Evolutionary conservation across 1,284 basidiomycete genomes (phyloP).

Genomic region (Naganishia cerealis): DNA sequence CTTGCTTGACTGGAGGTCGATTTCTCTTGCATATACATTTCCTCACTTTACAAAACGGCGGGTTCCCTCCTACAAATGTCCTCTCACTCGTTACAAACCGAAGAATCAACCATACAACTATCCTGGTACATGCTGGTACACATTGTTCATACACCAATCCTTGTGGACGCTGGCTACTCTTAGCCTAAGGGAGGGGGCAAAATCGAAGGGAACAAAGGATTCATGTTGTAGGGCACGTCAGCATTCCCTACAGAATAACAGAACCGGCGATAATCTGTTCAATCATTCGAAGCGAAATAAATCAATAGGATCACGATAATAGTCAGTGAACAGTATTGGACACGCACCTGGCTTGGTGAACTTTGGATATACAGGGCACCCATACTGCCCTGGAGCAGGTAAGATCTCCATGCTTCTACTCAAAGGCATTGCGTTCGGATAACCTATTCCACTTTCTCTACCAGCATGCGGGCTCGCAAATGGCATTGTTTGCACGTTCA

Average conservation of each 20-base stretch:
- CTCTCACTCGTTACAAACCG: not conserved
- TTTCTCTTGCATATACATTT: not conserved
- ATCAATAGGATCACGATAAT: not conserved
- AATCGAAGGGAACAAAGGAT: constrained; percentile 1
- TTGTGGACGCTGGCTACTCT: not conserved
- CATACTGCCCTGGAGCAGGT: constrained; percentile 31
- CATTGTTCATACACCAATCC: not conserved
- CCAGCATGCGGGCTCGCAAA: constrained; percentile 31
- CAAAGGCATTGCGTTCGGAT: constrained; percentile 35
- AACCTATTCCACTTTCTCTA: constrained; percentile 22
- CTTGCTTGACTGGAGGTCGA: not conserved
- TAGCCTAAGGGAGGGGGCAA: not conserved
- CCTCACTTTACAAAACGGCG: not conserved
- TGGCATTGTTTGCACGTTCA: constrained; percentile 32
- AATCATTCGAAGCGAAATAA: not conserved
- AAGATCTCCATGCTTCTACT: constrained; percentile 31
- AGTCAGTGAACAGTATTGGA: not conserved
- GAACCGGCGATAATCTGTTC: constrained; percentile 33
- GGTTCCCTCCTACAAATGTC: not conserved
- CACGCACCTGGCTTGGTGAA: constrained; percentile 32
- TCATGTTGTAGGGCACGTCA: constrained; percentile 32
- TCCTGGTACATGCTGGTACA: not conserved
- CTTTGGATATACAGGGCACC: constrained; percentile 24
- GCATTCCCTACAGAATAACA: constrained; percentile 36
- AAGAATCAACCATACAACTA: not conserved